Base-by-base conservation (phyloP, 352 stramenopile species). In the Phytophthora cryptogea region DNA sequence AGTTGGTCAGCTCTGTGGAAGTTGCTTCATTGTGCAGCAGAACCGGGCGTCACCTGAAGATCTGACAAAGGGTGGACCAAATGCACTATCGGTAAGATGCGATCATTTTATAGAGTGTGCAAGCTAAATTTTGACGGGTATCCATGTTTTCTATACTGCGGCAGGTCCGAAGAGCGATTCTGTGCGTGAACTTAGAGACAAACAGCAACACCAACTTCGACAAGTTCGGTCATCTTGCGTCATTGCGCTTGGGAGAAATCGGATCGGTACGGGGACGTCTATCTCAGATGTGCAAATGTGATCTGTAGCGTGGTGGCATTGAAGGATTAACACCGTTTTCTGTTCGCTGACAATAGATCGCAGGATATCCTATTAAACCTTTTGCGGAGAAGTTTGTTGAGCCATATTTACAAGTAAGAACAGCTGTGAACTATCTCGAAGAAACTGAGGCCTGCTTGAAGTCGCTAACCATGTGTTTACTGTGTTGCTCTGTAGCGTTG, bases 361-460 rank as follows among this genome's bases (percentile, higher is more conserved):
- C 84, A 39, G 82, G 84, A 2, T 93, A 93, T 30, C 84, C 84
- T 9, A 89, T 93, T 41, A 89, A 86, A 35, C 84, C 84, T 4
- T 93, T 93, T 57, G 81, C 84, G n/a, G 72, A 77, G 14, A 87
- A 87, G 46, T 87, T 85, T 65, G 77, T 88, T 16, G 84, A 93
- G 53, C 76, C 80, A 20, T 86, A 86, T 52, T 62, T 89, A n/a
- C 76, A 84, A 70, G 76, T 86, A 39, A 37, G 47, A 41, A 23
- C 41, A 39, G 1, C 20, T 16, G 13, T 1, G 13, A 16, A 23
- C 20, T 7, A 36, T 16, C 13, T 9, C 16, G 7, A 44, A 51
- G 32, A 37, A 17, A 4, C 39, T 30, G 28, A 27, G 9, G 14
- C 46, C 50, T 51, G 39, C 23, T 62, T 44, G 31, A 60, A 40